Conservation (phyloP, 805 yeast genomes). For the Candida easanensis region DNA sequence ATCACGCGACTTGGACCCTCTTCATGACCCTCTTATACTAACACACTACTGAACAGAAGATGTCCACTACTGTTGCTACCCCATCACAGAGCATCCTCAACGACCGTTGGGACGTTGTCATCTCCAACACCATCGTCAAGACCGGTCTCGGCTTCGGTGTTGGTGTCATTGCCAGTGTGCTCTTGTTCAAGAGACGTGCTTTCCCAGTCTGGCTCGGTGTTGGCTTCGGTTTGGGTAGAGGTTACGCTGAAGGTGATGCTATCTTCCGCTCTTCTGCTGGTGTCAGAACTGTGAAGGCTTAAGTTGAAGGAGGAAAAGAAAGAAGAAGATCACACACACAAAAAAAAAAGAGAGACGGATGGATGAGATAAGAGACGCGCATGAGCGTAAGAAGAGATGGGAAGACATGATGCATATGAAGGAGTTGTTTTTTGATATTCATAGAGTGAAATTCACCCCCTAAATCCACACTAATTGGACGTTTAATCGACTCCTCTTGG, state of each 20-base stretch:
- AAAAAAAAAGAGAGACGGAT: neutral
- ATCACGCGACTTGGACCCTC: neutral
- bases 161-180: conserved; percentile 89
- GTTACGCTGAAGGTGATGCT: conserved; percentile 97
- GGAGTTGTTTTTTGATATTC: conserved; percentile 3
- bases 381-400: neutral
- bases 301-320: conserved; percentile 14
- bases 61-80: conserved; percentile 29
- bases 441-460: conserved; percentile 2
- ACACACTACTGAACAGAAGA: neutral
- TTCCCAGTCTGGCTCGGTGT: conserved; percentile 98
- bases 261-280: conserved; percentile 86
- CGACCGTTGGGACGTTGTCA: conserved; percentile 91
- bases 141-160: conserved; percentile 96
- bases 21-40: neutral
- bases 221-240: conserved; percentile 97
- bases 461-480: too few relatives aligned
- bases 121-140: conserved; percentile 91
- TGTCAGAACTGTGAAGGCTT: conserved; percentile 69
- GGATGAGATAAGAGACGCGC: neutral
- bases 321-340: too few relatives aligned
- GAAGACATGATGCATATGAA: neutral
- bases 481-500: too few relatives aligned
- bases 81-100: conserved; percentile 59
- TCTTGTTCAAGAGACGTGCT: conserved; percentile 88